phyloP scores from a whole-genome alignment of 2,329 filamentous ascomycete genomes.

The Paraphoma sp. region DNA sequence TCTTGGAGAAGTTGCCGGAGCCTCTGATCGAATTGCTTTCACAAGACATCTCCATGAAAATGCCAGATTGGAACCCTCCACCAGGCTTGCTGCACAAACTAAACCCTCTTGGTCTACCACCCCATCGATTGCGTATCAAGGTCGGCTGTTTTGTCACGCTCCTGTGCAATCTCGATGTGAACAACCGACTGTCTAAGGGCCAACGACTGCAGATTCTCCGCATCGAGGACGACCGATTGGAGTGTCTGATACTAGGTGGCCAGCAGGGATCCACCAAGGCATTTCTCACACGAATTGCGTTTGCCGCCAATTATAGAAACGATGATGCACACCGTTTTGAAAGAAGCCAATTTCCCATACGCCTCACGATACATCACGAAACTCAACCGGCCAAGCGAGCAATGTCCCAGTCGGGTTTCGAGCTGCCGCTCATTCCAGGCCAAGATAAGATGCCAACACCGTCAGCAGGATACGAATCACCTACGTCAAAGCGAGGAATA shows the following conservation, averaged over 20 bases:
- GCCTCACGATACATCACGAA: slow-evolving; percentile 29
- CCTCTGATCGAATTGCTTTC: slow-evolving; percentile 42
- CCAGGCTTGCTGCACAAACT: slow-evolving; percentile 38
- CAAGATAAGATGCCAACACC: no score
- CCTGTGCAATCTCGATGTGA: slow-evolving; percentile 35
- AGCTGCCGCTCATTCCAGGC: slow-evolving; percentile 13
- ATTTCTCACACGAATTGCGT: slow-evolving; percentile 35
- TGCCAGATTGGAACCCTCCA: slow-evolving; percentile 32
- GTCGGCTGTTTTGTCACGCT: slow-evolving; percentile 38
- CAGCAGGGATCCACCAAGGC: slow-evolving; percentile 42
- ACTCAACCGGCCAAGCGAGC: slow-evolving; percentile 6
- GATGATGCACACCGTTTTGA: slow-evolving; percentile 32
- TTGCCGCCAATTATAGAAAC: slow-evolving; percentile 37
- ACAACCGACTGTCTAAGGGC: slow-evolving; percentile 40
- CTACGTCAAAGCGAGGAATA: no score
- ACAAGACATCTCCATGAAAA: slow-evolving; percentile 30
- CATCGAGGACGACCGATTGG: slow-evolving; percentile 35
- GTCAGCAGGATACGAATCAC: no score
- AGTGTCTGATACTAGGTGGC: slow-evolving; percentile 43
- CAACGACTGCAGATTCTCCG: slow-evolving; percentile 40
- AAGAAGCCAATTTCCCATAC: slow-evolving; percentile 42
- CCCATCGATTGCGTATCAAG: slow-evolving; percentile 44
- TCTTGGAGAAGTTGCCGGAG: slow-evolving; percentile 32
- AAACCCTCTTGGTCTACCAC: slow-evolving; percentile 40
- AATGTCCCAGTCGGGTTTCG: slow-evolving; percentile 22